Base-by-base conservation (phyloP, 2,329 filamentous ascomycete genomes). In the Daldinia eschscholtzii region DNA sequence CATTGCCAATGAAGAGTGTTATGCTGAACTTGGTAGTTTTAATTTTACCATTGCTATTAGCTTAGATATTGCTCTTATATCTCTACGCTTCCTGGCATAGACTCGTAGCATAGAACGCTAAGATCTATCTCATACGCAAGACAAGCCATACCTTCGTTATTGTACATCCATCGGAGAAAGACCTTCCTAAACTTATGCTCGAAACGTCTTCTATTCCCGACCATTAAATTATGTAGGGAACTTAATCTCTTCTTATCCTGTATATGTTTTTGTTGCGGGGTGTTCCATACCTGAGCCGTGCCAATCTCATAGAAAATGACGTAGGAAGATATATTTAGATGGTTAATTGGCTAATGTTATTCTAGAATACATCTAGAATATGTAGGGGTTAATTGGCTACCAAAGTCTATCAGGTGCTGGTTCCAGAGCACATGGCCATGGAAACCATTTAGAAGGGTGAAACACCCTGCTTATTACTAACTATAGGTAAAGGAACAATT, bases 271-370 rank as follows among this genome's bases (percentile, higher is more conserved):
- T 10, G 5, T 9, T 35, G 23, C 5, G 12, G 44, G 6, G 13
- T 12, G 44, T 23, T 48, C 33, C 33, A 35, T 48, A n/a, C 3
- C 23, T 28, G 23, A 1, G 26, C 23, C 15, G 46, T 30, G 30
- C 26, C 6, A 13, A 30, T 30, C 12, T 30, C 1, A 3, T 30
- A 6, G 26, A 6, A 30, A 30, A 50, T 50, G 46, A 50, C 13
- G 46, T 33, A 50, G 6, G 13, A n/a, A 50, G 46, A 30, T 50
- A 50, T 50, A 50, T 30, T 50, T 50, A 50, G 26, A 50, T 10
- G 9, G 10, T 35, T 9, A 35, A 35, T 35, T 35, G 10, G 10
- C 10, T 35, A 35, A 35, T 10, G 10, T 35, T 18, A n/a, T 50
- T 28, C 26, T 50, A 3, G 23, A 50, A 50, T n/a, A 15, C 46